A percentile compares a stretch with the other conserved stretches of the same genome.
These are phyloP conservation scores for Xylaria intraflava DNA, from an alignment of 495 filamentous ascomycete genomes.

Conservation along the genomic window DNA sequence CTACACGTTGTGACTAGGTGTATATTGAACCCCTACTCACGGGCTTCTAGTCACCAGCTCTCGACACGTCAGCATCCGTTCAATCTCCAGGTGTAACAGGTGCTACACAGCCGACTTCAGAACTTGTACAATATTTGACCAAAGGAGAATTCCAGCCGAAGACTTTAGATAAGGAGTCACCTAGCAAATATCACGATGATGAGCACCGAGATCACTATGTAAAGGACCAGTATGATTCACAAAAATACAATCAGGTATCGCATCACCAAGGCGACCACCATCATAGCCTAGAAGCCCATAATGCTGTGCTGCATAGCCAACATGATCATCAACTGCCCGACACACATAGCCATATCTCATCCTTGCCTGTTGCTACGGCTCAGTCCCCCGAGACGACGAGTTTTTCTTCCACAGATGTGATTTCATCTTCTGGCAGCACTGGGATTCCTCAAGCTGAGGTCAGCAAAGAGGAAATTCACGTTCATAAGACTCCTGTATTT, in stretches of 20 bases:
- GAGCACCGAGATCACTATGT: constrained; percentile 12
- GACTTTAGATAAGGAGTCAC: constrained; percentile 20
- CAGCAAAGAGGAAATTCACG: constrained; percentile 36
- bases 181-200: constrained; percentile 21
- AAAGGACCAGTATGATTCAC: too few relatives aligned
- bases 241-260: too few relatives aligned
- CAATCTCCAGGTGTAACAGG: background rate
- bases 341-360: constrained; percentile 11
- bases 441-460: constrained; percentile 32
- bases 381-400: constrained; percentile 18
- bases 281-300: constrained; percentile 7
- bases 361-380: constrained; percentile 16
- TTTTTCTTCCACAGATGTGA: constrained; percentile 23
- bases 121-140: constrained; percentile 46
- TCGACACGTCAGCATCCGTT: background rate
- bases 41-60: background rate
- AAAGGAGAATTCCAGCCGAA: constrained; percentile 49
- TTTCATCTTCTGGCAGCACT: constrained; percentile 18
- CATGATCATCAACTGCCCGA: constrained; percentile 12
- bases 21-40: background rate
- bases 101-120: constrained; percentile 15
- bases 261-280: too few relatives aligned
- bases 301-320: background rate
- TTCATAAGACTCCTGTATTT: constrained; percentile 17
- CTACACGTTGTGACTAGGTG: background rate